Evolutionary conservation across 1,284 basidiomycete species (phyloP).

Genomic region (Trichosporon ovoides): DNA sequence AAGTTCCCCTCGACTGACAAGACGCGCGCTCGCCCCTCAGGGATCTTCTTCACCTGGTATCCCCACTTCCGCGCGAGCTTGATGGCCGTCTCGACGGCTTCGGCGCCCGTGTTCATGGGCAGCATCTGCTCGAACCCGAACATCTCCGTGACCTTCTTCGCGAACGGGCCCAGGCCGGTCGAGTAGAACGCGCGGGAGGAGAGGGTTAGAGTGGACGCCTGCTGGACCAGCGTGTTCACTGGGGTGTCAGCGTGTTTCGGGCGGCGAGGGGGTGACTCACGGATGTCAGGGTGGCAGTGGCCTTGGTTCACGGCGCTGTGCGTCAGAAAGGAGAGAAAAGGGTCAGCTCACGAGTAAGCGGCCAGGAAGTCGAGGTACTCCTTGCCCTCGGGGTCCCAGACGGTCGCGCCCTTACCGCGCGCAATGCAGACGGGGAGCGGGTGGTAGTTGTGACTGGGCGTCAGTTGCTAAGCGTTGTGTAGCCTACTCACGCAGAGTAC

Average conservation of each 20-base stretch:
- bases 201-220: slow-evolving; percentile 85
- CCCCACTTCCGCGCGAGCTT: slow-evolving; percentile 84
- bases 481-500: slow-evolving; percentile 44
- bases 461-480: slow-evolving; percentile 23
- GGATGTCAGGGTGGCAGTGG: slow-evolving; percentile 79
- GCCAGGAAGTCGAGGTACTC: slow-evolving; percentile 95
- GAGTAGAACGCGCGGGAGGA: slow-evolving; percentile 97
- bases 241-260: slow-evolving; percentile 50
- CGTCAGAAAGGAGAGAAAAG: slow-evolving; percentile 4
- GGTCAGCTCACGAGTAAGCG: slow-evolving; percentile 80
- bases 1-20: slow-evolving; percentile 87
- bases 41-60: slow-evolving; percentile 78
- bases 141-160: slow-evolving; percentile 74
- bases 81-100: slow-evolving; percentile 86
- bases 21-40: slow-evolving; percentile 79
- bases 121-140: slow-evolving; percentile 92
- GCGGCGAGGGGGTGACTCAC: slow-evolving; percentile 22
- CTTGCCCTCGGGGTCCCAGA: slow-evolving; percentile 92
- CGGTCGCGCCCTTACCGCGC: slow-evolving; percentile 78
- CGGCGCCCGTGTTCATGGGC: slow-evolving; percentile 99
- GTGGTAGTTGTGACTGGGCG: slow-evolving; percentile 71
- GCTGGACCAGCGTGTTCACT: slow-evolving; percentile 71
- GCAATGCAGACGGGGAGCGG: slow-evolving; percentile 94
- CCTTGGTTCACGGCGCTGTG: slow-evolving; percentile 82
- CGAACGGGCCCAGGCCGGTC: slow-evolving; percentile 80